These are phyloP conservation scores for Wickerhamiella parazyma DNA, from an alignment of 805 yeast species.

Conservation along the genomic window DNA sequence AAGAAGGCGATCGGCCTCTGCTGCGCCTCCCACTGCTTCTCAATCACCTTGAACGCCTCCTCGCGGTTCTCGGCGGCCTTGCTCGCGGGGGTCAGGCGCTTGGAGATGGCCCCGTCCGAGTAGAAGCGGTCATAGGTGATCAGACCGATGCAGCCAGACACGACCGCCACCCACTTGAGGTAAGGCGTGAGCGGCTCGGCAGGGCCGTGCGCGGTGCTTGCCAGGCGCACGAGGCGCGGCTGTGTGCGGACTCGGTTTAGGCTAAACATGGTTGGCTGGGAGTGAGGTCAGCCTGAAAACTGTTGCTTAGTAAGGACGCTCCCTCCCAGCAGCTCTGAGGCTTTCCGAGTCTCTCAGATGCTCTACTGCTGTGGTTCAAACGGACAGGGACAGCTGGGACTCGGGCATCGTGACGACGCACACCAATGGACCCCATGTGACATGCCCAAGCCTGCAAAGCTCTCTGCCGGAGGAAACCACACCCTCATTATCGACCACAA, in stretches of 20 bases:
- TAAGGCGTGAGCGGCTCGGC: conserved; percentile 19
- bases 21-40: conserved; percentile 8
- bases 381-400: conserved; percentile 65
- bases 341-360: too few relatives aligned
- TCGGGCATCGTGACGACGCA: conserved; percentile 39
- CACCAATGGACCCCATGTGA: conserved; percentile 21
- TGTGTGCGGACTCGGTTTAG: neutral
- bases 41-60: conserved; percentile 1
- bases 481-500: conserved; percentile 50
- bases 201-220: conserved; percentile 17
- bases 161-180: conserved; percentile 19
- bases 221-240: conserved; percentile 2
- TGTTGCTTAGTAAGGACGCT: too few relatives aligned
- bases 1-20: conserved; percentile 13
- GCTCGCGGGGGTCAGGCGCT: conserved; percentile 16
- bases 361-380: conserved; percentile 64
- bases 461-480: conserved; percentile 75
- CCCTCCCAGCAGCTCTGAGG: too few relatives aligned
- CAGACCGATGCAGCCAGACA: conserved; percentile 13
- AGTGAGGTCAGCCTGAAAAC: too few relatives aligned
- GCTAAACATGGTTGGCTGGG: neutral
- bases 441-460: neutral
- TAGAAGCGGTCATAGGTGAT: conserved; percentile 20
- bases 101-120: conserved; percentile 17
- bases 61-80: conserved; percentile 13